A percentile compares a stretch with the other conserved stretches of the same genome.
Conservation (phyloP, 2,329 filamentous ascomycete species). For the Verticillium isaacii region DNA sequence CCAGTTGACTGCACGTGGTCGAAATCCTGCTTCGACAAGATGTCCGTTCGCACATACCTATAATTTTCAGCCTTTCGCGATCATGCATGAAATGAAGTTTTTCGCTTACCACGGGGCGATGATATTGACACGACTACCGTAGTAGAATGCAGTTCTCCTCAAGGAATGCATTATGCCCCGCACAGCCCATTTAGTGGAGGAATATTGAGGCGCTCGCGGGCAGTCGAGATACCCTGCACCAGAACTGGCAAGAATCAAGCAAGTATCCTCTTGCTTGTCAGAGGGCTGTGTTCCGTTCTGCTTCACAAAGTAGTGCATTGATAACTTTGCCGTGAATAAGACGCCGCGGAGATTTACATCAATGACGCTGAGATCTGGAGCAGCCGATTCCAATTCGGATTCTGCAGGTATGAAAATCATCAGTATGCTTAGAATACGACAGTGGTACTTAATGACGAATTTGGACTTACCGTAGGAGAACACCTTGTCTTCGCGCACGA, state of each 20-base stretch:
- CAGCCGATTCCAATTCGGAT: constrained; percentile 17
- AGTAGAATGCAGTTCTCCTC: constrained; percentile 30
- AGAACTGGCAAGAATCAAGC: constrained; percentile 43
- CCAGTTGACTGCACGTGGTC: constrained; percentile 23
- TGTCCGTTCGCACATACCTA: constrained; percentile 27
- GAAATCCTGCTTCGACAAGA: constrained; percentile 29
- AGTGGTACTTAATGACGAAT: too few species aligned
- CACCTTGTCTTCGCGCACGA: constrained; percentile 24
- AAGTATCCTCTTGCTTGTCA: constrained; percentile 32
- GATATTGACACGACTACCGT: constrained; percentile 28
- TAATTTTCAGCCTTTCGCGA: background rate
- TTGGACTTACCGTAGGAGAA: constrained; percentile 12
- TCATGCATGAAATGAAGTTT: background rate
- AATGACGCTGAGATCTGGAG: constrained; percentile 35
- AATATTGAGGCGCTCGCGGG: constrained; percentile 34
- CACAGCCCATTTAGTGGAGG: constrained; percentile 36
- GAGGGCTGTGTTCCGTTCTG: constrained; percentile 27
- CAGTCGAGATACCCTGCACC: constrained; percentile 43
- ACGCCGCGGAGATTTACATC: constrained; percentile 35
- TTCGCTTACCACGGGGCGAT: constrained; percentile 28
- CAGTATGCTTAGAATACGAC: too few species aligned
- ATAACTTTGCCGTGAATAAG: constrained; percentile 40
- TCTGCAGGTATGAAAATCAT: background rate
- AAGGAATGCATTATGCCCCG: constrained; percentile 36
- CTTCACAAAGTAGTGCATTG: constrained; percentile 39